Conservation (phyloP, 257 asterid genomes). For the Nemophila menziesii region DNA sequence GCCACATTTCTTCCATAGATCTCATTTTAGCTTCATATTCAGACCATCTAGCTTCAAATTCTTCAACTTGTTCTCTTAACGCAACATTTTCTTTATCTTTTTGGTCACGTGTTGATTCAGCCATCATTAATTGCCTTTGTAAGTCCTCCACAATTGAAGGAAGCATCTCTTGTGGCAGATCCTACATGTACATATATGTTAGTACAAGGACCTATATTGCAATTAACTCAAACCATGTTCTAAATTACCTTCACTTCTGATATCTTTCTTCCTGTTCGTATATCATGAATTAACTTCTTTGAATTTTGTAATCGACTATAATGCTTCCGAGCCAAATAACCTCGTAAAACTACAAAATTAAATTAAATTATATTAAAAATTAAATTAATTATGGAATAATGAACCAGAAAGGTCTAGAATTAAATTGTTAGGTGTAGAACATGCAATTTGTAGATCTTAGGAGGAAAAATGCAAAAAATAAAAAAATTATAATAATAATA, state of each 20-base stretch:
- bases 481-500: not conserved
- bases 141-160: constrained; percentile 63
- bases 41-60: constrained; percentile 45
- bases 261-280: constrained; percentile 28
- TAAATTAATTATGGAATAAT: constrained; percentile 2
- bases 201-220: not conserved
- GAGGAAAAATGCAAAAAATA: not conserved
- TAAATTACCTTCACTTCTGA: constrained; percentile 55
- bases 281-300: constrained; percentile 16
- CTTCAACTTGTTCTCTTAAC: constrained; percentile 54
- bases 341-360: constrained; percentile 58
- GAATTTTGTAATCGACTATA: constrained; percentile 25
- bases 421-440: constrained; percentile 32
- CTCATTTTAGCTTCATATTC: constrained; percentile 74
- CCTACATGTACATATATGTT: constrained; percentile 26
- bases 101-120: constrained; percentile 39
- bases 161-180: constrained; percentile 29
- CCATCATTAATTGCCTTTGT: constrained; percentile 36
- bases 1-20: constrained; percentile 91
- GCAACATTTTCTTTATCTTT: constrained; percentile 71
- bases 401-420: constrained; percentile 46
- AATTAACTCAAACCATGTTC: not conserved
- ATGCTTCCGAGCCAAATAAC: constrained; percentile 62
- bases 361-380: constrained; percentile 1
- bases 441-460: too few species aligned